phyloP scores from a whole-genome alignment of 371 early-diverging fungal genomes.

The Actinomortierella wolfii region DNA sequence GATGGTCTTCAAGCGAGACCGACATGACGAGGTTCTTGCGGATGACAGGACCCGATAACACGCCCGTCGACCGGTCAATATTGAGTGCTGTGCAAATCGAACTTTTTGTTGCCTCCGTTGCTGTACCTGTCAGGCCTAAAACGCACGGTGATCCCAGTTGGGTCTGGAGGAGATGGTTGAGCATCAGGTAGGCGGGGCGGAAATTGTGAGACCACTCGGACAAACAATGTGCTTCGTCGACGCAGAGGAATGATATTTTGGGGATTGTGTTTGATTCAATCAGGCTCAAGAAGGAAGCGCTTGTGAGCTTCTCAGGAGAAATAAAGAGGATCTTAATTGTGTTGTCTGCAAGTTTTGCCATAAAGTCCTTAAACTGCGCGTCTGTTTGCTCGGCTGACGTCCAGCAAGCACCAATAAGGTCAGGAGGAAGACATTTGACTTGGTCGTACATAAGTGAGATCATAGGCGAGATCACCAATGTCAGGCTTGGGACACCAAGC shows the following conservation, averaged over 20 bases:
- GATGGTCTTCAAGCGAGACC: conserved; percentile 45
- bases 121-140: conserved; percentile 86
- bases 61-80: conserved; percentile 45
- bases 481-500: conserved; percentile 49
- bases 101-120: conserved; percentile 62
- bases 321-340: conserved; percentile 64
- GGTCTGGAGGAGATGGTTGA: conserved; percentile 50
- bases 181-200: conserved; percentile 59
- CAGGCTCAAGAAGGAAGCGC: conserved; percentile 53
- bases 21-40: conserved; percentile 60
- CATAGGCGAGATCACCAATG: conserved; percentile 81
- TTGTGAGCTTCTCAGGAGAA: conserved; percentile 67
- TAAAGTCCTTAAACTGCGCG: conserved; percentile 37
- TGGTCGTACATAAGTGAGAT: conserved; percentile 87
- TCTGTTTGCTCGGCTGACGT: conserved; percentile 66
- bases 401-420: conserved; percentile 66
- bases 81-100: conserved; percentile 57
- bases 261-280: conserved; percentile 50
- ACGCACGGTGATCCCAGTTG: conserved; percentile 59
- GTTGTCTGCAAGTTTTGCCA: conserved; percentile 45
- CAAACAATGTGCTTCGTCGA: conserved; percentile 88
- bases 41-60: conserved; percentile 53
- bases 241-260: conserved; percentile 57
- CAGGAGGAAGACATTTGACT: conserved; percentile 65
- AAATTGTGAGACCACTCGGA: conserved; percentile 90